phyloP scores from a whole-genome alignment of 495 filamentous ascomycete species.

The Ramalina intermedia region DNA sequence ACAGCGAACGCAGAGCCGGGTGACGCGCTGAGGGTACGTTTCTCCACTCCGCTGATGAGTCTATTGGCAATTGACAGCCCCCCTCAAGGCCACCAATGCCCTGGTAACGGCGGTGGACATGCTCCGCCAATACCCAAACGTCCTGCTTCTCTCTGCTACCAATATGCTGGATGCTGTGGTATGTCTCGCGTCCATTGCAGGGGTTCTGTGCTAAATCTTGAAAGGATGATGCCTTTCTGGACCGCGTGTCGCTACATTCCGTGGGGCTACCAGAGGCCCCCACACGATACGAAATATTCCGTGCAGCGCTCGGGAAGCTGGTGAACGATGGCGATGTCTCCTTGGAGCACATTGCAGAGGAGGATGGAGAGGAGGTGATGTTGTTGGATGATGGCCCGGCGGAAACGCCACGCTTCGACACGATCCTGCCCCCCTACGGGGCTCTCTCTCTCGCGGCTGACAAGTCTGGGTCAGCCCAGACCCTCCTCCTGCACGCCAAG shows the following conservation, averaged over 20 bases:
- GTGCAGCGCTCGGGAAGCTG: slow-evolving; percentile 34
- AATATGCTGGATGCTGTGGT: slow-evolving; percentile 31
- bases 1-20: slow-evolving; percentile 23
- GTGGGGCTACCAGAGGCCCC: slow-evolving; percentile 19
- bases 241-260: slow-evolving; percentile 35
- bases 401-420: neutral
- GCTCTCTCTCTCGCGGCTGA: too few species aligned
- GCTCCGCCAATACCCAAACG: slow-evolving; percentile 25
- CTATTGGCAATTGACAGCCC: neutral
- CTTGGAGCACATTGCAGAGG: neutral
- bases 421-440: neutral
- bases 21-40: slow-evolving; percentile 31
- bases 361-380: neutral
- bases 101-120: slow-evolving; percentile 26
- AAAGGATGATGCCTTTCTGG: slow-evolving; percentile 38
- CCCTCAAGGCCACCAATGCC: slow-evolving; percentile 18
- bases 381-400: too few species aligned
- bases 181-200: neutral
- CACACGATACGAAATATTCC: slow-evolving; percentile 37
- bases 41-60: neutral
- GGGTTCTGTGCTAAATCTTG: neutral
- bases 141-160: slow-evolving; percentile 38
- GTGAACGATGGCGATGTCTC: slow-evolving; percentile 26
- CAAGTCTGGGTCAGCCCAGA: too few species aligned
- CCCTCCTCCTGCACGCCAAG: too few species aligned